These are phyloP conservation scores for Azolla pinnata DNA, from an alignment of 75 land plant species.

Conservation along the genomic window DNA sequence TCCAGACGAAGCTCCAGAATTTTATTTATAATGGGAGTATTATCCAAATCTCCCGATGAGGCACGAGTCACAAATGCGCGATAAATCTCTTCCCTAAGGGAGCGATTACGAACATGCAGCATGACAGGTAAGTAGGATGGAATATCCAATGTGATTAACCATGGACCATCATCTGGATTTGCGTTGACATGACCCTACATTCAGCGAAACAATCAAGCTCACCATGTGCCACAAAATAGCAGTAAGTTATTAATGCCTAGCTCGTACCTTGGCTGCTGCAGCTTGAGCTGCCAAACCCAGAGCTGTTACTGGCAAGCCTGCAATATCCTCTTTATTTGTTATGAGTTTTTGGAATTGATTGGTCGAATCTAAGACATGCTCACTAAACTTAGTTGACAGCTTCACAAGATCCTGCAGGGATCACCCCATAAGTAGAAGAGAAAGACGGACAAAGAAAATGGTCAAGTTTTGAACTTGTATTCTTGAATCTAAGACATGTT, in stretches of 20 bases:
- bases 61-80: constrained; percentile 70
- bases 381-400: constrained; percentile 49
- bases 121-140: constrained; percentile 65
- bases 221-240: not conserved
- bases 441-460: not conserved
- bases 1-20: constrained; percentile 66
- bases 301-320: constrained; percentile 56
- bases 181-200: constrained; percentile 74
- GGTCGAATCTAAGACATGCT: constrained; percentile 63
- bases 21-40: constrained; percentile 51
- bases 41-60: constrained; percentile 68
- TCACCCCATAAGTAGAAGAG: not conserved
- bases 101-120: constrained; percentile 61
- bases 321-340: constrained; percentile 47
- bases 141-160: constrained; percentile 69
- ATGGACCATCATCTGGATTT: constrained; percentile 77
- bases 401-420: constrained; percentile 56
- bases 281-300: constrained; percentile 58
- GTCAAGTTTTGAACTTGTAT: constrained; percentile 1
- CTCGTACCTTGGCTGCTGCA: constrained; percentile 49
- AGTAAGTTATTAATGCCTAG: not conserved
- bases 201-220: not conserved
- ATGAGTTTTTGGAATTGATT: constrained; percentile 57
- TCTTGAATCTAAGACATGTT: not conserved
- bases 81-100: constrained; percentile 71